Percentiles rank a stretch among this genome's conserved stretches.
These are phyloP conservation scores for Tuber brumale DNA, from an alignment of 495 filamentous ascomycete species.

Conservation along the genomic window DNA sequence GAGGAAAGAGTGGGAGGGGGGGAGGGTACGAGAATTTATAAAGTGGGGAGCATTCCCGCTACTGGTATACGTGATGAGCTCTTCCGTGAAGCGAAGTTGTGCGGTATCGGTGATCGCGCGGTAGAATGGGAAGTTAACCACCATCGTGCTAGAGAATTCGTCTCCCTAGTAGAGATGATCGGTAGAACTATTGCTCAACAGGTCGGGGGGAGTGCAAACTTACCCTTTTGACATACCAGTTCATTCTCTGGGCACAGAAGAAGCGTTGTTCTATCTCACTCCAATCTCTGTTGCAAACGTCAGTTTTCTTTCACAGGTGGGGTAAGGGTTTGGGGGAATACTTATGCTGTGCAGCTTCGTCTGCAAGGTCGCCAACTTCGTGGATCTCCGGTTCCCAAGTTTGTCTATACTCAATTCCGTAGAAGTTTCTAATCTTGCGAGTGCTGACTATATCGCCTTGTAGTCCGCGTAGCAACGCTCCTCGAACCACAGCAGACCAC, in stretches of 20 bases:
- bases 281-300: not conserved
- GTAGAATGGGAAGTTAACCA: not conserved
- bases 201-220: not conserved
- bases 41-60: not conserved
- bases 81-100: not conserved
- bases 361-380: slow-evolving; percentile 49
- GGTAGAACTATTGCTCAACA: not conserved
- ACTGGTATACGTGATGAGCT: not conserved
- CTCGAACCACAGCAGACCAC: slow-evolving; percentile 65
- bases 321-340: not conserved
- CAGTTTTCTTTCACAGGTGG: not conserved
- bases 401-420: slow-evolving; percentile 65
- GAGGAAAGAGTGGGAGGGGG: not conserved
- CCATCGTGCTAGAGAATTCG: not conserved
- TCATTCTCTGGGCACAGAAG: slow-evolving; percentile 9
- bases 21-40: not conserved
- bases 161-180: not conserved
- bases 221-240: slow-evolving; percentile 30
- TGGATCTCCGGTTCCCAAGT: slow-evolving; percentile 64
- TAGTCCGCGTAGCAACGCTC: slow-evolving; percentile 59
- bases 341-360: not conserved
- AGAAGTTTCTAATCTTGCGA: slow-evolving; percentile 60
- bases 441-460: slow-evolving; percentile 66
- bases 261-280: not conserved
- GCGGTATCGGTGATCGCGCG: not conserved